Percentiles rank a stretch among this genome's conserved stretches.
Conservation (phyloP, 2,329 filamentous ascomycete species). For the Davidsoniella virescens region DNA sequence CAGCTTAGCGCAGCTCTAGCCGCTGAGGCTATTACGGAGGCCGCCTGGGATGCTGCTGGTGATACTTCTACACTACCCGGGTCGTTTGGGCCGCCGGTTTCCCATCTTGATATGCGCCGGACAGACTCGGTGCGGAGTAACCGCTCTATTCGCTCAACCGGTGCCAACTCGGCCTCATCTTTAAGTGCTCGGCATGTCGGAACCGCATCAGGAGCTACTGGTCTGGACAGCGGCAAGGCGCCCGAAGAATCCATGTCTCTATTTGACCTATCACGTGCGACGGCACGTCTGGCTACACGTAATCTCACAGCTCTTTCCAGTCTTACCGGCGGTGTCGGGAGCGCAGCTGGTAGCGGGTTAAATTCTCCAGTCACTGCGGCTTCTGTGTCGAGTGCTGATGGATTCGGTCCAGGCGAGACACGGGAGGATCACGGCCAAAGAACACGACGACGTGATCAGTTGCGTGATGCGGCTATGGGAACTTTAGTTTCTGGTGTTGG, state of each 20-base stretch:
- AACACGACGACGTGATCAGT: conserved; percentile 51
- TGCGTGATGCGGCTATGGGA: conserved; percentile 50
- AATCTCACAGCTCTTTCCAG: conserved; percentile 41
- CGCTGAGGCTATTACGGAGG: conserved; percentile 50
- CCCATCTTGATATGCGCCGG: not conserved
- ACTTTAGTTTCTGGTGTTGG: conserved; percentile 50
- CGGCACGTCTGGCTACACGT: conserved; percentile 39
- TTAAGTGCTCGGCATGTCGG: not conserved
- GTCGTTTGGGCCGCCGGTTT: conserved; percentile 26
- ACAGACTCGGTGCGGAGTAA: conserved; percentile 5
- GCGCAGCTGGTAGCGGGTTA: not conserved
- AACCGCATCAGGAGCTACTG: not conserved
- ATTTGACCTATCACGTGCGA: conserved; percentile 47
- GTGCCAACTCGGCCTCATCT: not conserved
- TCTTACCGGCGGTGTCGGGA: conserved; percentile 18
- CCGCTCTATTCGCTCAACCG: not conserved
- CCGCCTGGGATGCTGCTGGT: conserved; percentile 52
- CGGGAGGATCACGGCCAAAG: conserved; percentile 17
- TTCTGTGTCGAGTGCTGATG: conserved; percentile 17
- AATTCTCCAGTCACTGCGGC: conserved; percentile 17
- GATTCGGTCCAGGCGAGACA: not conserved
- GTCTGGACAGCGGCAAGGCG: conserved; percentile 14
- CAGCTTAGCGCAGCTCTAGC: conserved; percentile 52
- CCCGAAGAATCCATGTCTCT: conserved; percentile 49
- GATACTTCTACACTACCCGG: conserved; percentile 43